A percentile compares a stretch with the other conserved stretches of the same genome.
These are phyloP conservation scores for Exophiala sp. DNA, from an alignment of 2,329 filamentous ascomycete genomes.

Conservation along the genomic window DNA sequence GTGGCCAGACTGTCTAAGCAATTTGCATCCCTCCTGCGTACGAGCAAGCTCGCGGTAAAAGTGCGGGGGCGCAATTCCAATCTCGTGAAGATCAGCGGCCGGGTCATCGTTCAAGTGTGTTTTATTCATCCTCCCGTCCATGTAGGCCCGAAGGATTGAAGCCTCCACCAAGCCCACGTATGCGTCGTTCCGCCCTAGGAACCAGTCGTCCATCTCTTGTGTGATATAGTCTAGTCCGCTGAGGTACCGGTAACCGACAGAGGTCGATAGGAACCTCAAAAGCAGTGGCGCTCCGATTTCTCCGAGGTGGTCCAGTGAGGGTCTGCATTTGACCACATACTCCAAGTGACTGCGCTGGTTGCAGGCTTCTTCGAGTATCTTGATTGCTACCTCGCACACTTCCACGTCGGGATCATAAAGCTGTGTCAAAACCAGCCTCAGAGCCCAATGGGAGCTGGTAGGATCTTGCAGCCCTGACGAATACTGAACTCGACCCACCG, in stretches of 20 bases:
- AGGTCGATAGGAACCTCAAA: constrained; percentile 87
- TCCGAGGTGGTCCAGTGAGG: constrained; percentile 87
- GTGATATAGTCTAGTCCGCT: constrained; percentile 97
- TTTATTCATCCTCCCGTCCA: constrained; percentile 44
- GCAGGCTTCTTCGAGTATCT: constrained; percentile 94
- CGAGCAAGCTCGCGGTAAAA: constrained; percentile 94
- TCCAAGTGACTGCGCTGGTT: constrained; percentile 86
- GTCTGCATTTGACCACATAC: constrained; percentile 93
- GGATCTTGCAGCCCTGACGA: constrained; percentile 36
- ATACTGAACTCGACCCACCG: constrained; percentile 52
- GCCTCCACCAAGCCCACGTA: constrained; percentile 93
- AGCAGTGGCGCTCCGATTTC: constrained; percentile 93
- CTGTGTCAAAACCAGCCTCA: constrained; percentile 93
- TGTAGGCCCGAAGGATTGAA: constrained; percentile 80
- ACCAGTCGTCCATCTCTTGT: constrained; percentile 99
- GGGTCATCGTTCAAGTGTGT: constrained; percentile 48
- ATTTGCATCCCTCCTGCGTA: constrained; percentile 82
- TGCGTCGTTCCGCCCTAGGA: constrained; percentile 90
- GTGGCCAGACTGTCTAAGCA: constrained; percentile 87
- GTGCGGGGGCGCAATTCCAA: constrained; percentile 74
- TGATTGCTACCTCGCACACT: constrained; percentile 91
- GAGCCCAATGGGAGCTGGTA: constrained; percentile 86
- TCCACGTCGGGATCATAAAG: constrained; percentile 96
- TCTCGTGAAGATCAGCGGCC: constrained; percentile 54
- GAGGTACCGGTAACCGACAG: constrained; percentile 94